These are phyloP conservation scores for Verticillium longisporum DNA, from an alignment of 2,329 filamentous ascomycete species.

Conservation along the genomic window DNA sequence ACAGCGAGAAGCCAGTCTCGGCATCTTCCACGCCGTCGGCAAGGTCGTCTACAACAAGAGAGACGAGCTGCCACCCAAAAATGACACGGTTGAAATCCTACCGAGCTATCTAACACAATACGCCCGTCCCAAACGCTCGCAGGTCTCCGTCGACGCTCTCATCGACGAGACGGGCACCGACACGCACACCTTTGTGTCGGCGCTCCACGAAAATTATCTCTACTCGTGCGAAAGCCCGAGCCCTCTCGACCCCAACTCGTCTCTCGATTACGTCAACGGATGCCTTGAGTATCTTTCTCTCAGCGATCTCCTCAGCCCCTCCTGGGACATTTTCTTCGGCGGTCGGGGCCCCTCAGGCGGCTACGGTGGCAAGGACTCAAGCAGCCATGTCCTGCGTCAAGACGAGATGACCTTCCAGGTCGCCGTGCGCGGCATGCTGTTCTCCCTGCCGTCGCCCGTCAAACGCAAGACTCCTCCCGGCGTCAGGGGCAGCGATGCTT, in stretches of 20 bases:
- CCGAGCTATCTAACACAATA: constrained; percentile 52
- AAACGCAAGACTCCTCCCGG: constrained; percentile 52
- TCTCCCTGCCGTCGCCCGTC: constrained; percentile 79
- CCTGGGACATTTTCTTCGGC: constrained; percentile 62
- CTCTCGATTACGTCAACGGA: constrained; percentile 70
- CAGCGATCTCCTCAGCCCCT: constrained; percentile 75
- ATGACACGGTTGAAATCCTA: constrained; percentile 43
- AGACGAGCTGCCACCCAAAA: constrained; percentile 41
- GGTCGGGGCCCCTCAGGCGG: constrained; percentile 46
- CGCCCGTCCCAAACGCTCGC: constrained; percentile 53
- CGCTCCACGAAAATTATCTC: constrained; percentile 88
- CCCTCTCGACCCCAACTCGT: constrained; percentile 38
- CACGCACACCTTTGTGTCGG: constrained; percentile 80
- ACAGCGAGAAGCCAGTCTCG: constrained; percentile 81
- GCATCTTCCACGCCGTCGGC: constrained; percentile 92
- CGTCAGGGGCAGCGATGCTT: constrained; percentile 51
- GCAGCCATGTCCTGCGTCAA: constrained; percentile 73
- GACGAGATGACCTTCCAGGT: constrained; percentile 93
- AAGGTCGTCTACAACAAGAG: constrained; percentile 97
- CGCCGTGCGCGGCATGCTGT: constrained; percentile 78
- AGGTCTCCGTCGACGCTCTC: constrained; percentile 66
- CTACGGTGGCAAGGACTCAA: constrained; percentile 45
- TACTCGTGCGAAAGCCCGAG: constrained; percentile 65
- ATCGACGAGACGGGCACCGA: constrained; percentile 93
- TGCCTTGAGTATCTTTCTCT: constrained; percentile 85